phyloP scores from a whole-genome alignment of 768 basidiomycete genomes.

The Pholiota molesta region DNA sequence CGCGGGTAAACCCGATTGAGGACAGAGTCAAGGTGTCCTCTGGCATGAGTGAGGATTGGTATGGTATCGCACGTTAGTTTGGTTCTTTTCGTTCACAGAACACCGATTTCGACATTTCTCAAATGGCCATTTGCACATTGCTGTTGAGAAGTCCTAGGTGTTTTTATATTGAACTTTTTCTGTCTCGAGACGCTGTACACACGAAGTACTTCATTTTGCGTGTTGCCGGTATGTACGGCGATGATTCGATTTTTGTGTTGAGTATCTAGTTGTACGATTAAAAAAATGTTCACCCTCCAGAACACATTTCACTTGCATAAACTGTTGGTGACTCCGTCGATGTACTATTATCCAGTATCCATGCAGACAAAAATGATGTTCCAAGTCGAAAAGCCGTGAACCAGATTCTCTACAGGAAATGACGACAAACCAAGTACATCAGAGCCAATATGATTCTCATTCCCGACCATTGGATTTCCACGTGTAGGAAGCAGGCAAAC shows the following conservation, averaged over 20 bases:
- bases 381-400: no score
- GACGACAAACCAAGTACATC: no score
- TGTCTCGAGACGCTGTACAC: background rate
- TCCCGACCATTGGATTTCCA: no score
- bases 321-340: no score
- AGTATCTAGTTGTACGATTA: background rate
- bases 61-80: constrained; percentile 29
- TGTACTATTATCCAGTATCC: no score
- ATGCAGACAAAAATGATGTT: no score
- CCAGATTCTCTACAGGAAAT: no score
- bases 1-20: constrained; percentile 14
- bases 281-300: no score
- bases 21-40: constrained; percentile 16
- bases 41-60: constrained; percentile 25
- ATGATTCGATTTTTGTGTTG: background rate
- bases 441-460: no score
- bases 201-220: background rate
- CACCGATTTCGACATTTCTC: background rate
- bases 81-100: background rate
- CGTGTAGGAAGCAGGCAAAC: no score
- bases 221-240: background rate
- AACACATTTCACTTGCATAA: no score
- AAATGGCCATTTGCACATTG: background rate
- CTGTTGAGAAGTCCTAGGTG: background rate
- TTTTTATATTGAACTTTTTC: background rate